Conservation (phyloP, 2,329 filamentous ascomycete genomes). For the Ceratocystis cubensis region DNA sequence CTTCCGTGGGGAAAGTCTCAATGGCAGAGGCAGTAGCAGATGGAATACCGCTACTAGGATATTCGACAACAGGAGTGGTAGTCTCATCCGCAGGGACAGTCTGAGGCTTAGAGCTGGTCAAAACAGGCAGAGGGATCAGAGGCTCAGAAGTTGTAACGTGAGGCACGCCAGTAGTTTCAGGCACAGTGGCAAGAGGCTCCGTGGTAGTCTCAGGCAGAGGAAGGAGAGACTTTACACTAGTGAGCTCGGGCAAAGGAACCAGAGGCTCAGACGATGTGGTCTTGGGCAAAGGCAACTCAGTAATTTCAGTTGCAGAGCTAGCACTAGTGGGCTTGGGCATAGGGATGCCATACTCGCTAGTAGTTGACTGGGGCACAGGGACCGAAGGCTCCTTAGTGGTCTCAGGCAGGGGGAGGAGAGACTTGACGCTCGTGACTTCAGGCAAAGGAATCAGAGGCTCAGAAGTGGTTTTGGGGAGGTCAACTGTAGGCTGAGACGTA, state of each 20-base stretch:
- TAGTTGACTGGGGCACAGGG: not conserved
- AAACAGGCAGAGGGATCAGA: not conserved
- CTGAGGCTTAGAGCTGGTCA: not conserved
- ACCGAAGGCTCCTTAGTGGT: not conserved
- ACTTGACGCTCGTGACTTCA: not conserved
- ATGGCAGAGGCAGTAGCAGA: conserved; percentile 6
- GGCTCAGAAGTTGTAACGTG: not conserved
- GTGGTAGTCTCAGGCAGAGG: not conserved
- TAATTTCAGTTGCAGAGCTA: not conserved
- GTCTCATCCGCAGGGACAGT: conserved; percentile 21
- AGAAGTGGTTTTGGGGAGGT: not conserved
- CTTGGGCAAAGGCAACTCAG: not conserved
- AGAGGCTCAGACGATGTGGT: not conserved
- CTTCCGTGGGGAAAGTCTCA: conserved; percentile 22
- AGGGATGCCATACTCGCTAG: not conserved
- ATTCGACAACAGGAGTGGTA: not conserved
- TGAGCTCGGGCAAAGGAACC: not conserved
- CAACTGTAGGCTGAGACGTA: not conserved
- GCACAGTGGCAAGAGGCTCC: not conserved
- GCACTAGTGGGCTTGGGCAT: not conserved
- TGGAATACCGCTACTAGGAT: conserved; percentile 1
- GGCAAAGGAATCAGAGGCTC: not conserved
- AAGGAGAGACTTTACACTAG: not conserved
- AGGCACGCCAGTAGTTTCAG: not conserved
- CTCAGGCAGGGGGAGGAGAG: not conserved